Conservation (phyloP, 2,329 filamentous ascomycete species). For the Penicillium sp. region DNA sequence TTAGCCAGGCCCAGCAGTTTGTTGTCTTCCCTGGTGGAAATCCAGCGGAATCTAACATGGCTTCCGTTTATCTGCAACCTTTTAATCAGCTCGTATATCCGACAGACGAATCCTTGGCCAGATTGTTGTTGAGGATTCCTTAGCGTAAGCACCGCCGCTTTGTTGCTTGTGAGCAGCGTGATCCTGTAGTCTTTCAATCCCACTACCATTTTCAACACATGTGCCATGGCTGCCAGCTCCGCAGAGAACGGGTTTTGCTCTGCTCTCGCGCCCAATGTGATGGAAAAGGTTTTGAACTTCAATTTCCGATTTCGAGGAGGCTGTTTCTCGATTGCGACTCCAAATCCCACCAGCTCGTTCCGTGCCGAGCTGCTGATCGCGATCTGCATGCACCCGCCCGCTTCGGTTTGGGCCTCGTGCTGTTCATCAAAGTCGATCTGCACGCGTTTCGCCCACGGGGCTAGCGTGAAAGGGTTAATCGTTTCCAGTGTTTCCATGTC, state of each 20-base stretch:
- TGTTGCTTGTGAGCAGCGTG: slow-evolving; percentile 23
- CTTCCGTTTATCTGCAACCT: slow-evolving; percentile 21
- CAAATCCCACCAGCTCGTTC: slow-evolving; percentile 18
- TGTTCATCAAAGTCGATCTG: neutral
- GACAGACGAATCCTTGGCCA: slow-evolving; percentile 18
- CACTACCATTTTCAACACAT: slow-evolving; percentile 16
- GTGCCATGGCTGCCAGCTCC: slow-evolving; percentile 25
- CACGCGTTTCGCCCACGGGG: neutral
- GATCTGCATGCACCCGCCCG: slow-evolving; percentile 12
- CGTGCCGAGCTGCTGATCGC: slow-evolving; percentile 20
- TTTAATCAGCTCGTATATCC: slow-evolving; percentile 24
- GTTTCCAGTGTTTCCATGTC: neutral
- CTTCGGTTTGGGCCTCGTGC: neutral
- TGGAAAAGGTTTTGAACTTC: slow-evolving; percentile 19
- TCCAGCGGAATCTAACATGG: slow-evolving; percentile 17
- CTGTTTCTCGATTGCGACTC: slow-evolving; percentile 26
- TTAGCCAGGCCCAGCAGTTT: slow-evolving; percentile 20
- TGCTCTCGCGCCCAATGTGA: slow-evolving; percentile 18
- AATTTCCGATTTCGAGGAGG: slow-evolving; percentile 28
- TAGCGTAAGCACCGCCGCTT: slow-evolving; percentile 23
- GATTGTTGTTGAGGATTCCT: slow-evolving; percentile 22
- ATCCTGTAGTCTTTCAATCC: slow-evolving; percentile 21
- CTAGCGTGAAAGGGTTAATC: no score
- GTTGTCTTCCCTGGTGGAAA: slow-evolving; percentile 16
- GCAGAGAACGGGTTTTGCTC: slow-evolving; percentile 25